phyloP scores from a whole-genome alignment of 2,329 filamentous ascomycete genomes.

The Phaeosphaeriaceae sp. region DNA sequence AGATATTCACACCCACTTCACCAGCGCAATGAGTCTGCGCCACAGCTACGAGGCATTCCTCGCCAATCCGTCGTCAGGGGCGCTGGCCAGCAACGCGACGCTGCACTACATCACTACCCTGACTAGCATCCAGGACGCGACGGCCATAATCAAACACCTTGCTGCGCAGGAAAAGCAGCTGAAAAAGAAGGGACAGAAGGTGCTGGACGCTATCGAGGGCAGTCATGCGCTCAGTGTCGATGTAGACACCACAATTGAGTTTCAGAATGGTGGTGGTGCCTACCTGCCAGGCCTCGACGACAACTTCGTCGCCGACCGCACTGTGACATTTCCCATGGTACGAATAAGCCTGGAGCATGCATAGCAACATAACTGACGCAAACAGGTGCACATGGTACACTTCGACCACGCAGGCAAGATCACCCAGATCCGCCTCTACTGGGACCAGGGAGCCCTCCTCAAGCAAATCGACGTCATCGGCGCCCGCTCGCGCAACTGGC shows the following conservation, averaged over 20 bases:
- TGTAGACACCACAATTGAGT: slow-evolving; percentile 82
- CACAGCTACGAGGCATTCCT: slow-evolving; percentile 57
- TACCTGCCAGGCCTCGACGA: slow-evolving; percentile 91
- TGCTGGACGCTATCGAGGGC: slow-evolving; percentile 77
- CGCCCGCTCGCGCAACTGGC: slow-evolving; percentile 89
- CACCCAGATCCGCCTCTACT: slow-evolving; percentile 83
- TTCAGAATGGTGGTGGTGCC: slow-evolving; percentile 78
- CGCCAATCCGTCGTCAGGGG: slow-evolving; percentile 50
- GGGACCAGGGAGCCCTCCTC: slow-evolving; percentile 93
- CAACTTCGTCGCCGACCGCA: slow-evolving; percentile 87
- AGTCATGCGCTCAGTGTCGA: slow-evolving; percentile 74
- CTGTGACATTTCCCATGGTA: slow-evolving; percentile 82
- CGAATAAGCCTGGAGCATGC: slow-evolving; percentile 37
- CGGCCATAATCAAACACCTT: slow-evolving; percentile 84
- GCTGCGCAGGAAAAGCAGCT: slow-evolving; percentile 73
- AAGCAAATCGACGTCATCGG: slow-evolving; percentile 96
- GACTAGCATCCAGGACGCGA: slow-evolving; percentile 72
- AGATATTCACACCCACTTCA: background rate
- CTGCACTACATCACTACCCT: slow-evolving; percentile 89
- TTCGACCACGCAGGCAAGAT: slow-evolving; percentile 83
- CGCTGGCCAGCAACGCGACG: slow-evolving; percentile 54
- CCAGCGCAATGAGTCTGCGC: slow-evolving; percentile 33
- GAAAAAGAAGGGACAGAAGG: slow-evolving; percentile 81
- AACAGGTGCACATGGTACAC: slow-evolving; percentile 75
- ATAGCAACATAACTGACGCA: slow-evolving; percentile 11